Percentiles rank a stretch among this genome's conserved stretches.
These are phyloP conservation scores for Cladophialophora chaetospira DNA, from an alignment of 2,329 filamentous ascomycete species.

Conservation along the genomic window DNA sequence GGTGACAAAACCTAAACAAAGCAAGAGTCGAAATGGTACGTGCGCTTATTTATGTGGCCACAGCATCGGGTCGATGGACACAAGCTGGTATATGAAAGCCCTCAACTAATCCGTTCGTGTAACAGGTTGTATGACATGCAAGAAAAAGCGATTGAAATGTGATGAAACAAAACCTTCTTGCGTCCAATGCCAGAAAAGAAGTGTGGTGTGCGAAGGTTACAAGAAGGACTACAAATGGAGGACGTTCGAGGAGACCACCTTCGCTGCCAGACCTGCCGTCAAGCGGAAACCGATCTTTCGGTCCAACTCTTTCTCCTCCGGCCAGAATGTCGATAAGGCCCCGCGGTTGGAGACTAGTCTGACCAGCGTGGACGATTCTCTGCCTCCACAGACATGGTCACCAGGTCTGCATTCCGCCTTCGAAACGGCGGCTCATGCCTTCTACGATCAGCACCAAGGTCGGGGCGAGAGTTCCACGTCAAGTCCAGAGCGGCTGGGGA, in stretches of 20 bases:
- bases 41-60: constrained; percentile 16
- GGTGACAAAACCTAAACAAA: constrained; percentile 66
- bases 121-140: constrained; percentile 72
- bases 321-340: constrained; percentile 39
- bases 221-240: constrained; percentile 77
- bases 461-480: constrained; percentile 1
- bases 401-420: constrained; percentile 31
- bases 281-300: constrained; percentile 46
- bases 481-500: constrained; percentile 4
- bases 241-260: constrained; percentile 65
- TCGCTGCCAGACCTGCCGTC: constrained; percentile 42
- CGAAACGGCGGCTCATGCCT: constrained; percentile 25
- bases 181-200: constrained; percentile 65
- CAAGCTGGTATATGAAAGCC: not conserved
- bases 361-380: not conserved
- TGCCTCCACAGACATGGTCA: constrained; percentile 25
- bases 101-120: constrained; percentile 17
- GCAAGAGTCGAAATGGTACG: constrained; percentile 74
- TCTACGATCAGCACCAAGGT: constrained; percentile 11
- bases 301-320: constrained; percentile 30
- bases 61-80: not conserved
- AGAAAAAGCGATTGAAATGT: constrained; percentile 72
- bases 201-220: constrained; percentile 69
- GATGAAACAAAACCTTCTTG: constrained; percentile 71
- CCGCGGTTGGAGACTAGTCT: not conserved